phyloP scores from a whole-genome alignment of 352 stramenopile species.

The Phytophthora meadii region DNA sequence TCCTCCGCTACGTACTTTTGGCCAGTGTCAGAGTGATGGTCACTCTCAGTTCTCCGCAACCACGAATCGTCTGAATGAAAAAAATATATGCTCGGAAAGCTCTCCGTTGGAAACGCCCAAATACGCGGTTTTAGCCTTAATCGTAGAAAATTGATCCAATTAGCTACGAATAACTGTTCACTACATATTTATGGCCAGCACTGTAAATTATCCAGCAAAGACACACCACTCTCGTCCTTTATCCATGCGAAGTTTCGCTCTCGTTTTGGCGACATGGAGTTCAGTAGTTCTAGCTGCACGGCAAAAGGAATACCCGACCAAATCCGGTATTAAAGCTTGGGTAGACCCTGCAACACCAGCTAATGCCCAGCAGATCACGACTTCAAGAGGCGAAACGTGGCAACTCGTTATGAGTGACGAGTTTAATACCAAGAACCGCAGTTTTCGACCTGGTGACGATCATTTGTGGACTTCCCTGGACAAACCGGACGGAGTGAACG shows the following conservation, averaged over 20 bases:
- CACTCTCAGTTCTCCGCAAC: no score
- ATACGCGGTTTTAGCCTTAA: no score
- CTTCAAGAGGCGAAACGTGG: slow-evolving; percentile 48
- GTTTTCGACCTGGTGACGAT: slow-evolving; percentile 91
- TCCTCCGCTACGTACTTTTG: no score
- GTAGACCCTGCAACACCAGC: slow-evolving; percentile 56
- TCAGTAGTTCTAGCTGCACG: neutral
- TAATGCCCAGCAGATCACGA: slow-evolving; percentile 40
- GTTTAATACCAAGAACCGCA: slow-evolving; percentile 87
- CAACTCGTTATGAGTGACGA: slow-evolving; percentile 93
- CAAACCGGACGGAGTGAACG: slow-evolving; percentile 94
- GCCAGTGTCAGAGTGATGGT: no score
- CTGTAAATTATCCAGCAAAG: slow-evolving; percentile 9
- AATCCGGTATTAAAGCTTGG: slow-evolving; percentile 53
- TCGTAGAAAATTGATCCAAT: no score
- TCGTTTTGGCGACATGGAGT: neutral
- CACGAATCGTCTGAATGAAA: no score
- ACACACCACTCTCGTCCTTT: neutral
- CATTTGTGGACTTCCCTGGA: slow-evolving; percentile 93
- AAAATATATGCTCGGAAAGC: no score
- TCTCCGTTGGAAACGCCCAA: no score
- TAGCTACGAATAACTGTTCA: no score
- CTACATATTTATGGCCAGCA: no score
- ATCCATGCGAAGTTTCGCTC: neutral
- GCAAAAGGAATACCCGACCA: slow-evolving; percentile 41